These are phyloP conservation scores for Chimonanthus salicifolius DNA, from an alignment of 164 flowering plant genomes.

Conservation along the genomic window DNA sequence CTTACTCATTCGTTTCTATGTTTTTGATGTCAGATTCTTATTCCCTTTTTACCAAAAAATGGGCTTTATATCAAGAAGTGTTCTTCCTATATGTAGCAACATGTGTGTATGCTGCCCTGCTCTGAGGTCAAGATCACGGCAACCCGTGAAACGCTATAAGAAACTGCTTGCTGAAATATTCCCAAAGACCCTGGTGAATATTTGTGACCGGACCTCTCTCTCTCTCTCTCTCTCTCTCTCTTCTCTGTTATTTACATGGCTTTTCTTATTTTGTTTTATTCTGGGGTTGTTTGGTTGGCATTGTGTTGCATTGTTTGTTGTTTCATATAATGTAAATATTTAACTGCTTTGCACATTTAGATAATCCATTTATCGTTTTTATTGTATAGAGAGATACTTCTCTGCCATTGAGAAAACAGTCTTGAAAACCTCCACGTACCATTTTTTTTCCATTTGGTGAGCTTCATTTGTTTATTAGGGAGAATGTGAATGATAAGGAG, in stretches of 20 bases:
- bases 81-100: conserved; percentile 76
- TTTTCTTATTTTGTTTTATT: too few relatives aligned
- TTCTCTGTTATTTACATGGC: not conserved
- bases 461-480: too few relatives aligned
- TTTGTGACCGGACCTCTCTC: not conserved
- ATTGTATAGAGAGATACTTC: too few relatives aligned
- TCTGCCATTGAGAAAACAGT: too few relatives aligned
- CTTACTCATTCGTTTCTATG: not conserved
- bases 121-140: conserved; percentile 81
- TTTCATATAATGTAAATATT: not conserved
- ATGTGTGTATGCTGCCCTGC: conserved; percentile 84
- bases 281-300: not conserved
- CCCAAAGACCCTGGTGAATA: conserved; percentile 31
- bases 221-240: not conserved
- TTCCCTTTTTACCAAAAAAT: conserved; percentile 21
- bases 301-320: not conserved
- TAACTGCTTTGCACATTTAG: too few relatives aligned
- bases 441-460: too few relatives aligned
- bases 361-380: too few relatives aligned
- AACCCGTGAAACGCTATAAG: conserved; percentile 98
- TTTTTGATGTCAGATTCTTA: not conserved
- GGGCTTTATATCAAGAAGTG: conserved; percentile 75
- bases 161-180: conserved; percentile 81
- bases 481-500: too few relatives aligned
- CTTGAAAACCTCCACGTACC: too few relatives aligned